Evolutionary conservation across 2,329 filamentous ascomycete species (phyloP), one percentile per base, ranked within the genome.

Genomic region (Alternaria infectoria): DNA sequence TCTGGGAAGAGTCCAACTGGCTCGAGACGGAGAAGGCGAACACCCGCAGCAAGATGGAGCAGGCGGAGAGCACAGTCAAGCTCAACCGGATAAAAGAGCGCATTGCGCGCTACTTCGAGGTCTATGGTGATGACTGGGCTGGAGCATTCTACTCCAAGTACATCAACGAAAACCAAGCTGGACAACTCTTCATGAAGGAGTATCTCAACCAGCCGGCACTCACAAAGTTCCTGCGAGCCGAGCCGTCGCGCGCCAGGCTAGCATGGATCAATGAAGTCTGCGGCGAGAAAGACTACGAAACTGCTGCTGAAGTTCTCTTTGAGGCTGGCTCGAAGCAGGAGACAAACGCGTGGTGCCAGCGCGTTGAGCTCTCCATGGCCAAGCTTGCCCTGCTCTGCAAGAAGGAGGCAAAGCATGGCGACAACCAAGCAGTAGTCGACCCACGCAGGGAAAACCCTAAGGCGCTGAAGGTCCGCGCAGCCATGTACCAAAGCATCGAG

Each of bases 201-300:
- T 84, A 90, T 25, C 82, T 89, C 59, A 91, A 94, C 72, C 89
- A 89, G 68, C 82, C 87, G 54, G 90, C 89, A 73, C 87, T 97
- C 59, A 97, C 93, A 1, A 85, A 86, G 55, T 99, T 93, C 73
- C 84, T 99, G 51, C 88, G 92, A 45, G 89, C 88, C 59, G 88
- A 89, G 67, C 87, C 89, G 0, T 86, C 89, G 65, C 88, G 93
- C 65, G 90, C 90, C 26, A 93, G 93, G 72, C 85, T 99, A 47
- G 90, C 90, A 52, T 99, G 96, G 96, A 97, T 99, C 81, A 96
- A 99, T 77, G 94, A 98, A 76, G 86, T 98, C 8, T 85, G 89
- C 64, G 86, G 87, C 23, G 92, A 96, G 75, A 86, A 89, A 62
- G 89, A 97, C 71, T 93, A 93, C 66, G 84, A 87, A 12, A 86